Evolutionary conservation across 139 green algal genomes (phyloP).

Genomic region (Tetradesmus obliquus): DNA sequence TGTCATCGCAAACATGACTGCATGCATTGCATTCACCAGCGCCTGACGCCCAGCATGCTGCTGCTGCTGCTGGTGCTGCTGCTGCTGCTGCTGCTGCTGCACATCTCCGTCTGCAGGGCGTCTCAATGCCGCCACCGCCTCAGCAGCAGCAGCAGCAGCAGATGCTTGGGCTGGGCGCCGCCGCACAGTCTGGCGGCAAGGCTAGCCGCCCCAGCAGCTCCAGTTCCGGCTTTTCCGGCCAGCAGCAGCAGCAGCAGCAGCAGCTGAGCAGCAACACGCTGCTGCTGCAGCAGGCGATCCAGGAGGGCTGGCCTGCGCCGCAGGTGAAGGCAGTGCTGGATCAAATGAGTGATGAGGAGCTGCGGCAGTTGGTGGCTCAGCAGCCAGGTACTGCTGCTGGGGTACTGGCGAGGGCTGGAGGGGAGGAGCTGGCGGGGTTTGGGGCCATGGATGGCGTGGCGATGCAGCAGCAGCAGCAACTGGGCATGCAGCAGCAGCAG

Average conservation of each 20-base stretch:
- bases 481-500: conserved; percentile 3
- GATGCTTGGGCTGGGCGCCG: neutral
- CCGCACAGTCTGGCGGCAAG: neutral
- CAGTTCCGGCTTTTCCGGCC: neutral
- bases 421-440: neutral
- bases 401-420: neutral
- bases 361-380: conserved; percentile 10
- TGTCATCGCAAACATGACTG: no score
- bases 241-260: neutral
- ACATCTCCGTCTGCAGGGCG: neutral
- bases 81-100: no score
- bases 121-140: neutral
- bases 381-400: conserved; percentile 20
- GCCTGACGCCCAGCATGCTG: no score
- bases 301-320: conserved; percentile 29
- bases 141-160: neutral
- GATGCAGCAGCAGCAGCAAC: conserved; percentile 34
- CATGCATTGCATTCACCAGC: no score
- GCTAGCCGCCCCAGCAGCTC: neutral
- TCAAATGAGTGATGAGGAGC: conserved; percentile 39
- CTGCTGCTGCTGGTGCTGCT: no score
- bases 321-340: conserved; percentile 33
- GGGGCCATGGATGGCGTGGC: neutral
- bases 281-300: conserved; percentile 38
- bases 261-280: conserved; percentile 13